Evolutionary conservation across 768 basidiomycete species (phyloP), one percentile per base, ranked within the genome.

Genomic region (Mycena galopus): DNA sequence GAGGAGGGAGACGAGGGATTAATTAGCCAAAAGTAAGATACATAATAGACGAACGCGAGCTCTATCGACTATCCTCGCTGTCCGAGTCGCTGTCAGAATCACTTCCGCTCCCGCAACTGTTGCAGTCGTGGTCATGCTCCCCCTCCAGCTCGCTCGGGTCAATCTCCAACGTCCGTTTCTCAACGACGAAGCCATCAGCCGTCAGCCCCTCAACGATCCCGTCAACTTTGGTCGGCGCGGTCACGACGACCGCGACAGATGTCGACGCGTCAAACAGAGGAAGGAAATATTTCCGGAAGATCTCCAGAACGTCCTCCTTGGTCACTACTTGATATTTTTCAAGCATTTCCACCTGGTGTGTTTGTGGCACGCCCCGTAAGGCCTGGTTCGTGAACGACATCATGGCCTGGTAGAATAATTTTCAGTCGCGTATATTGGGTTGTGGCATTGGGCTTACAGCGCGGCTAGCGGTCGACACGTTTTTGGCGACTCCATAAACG

Each of bases 381-480:
- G 92, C 94, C 84, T 98, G 95, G 82, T 99, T 97, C 33, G 88
- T 85, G 82, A 98, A 98, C 0, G 96, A 97, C 29, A 89, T 87
- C 44, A 89, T 80, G 0, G 96, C 96, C 95, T 96, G 76, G 4
- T 58, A 7, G 65, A 72, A 19, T 30, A 2, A 21, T 23, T 42
- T 77, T 65, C 77, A 74, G 69, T 37, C 33, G 17, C 23, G 19
- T 69, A 42, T 10, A 71, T 57, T 27, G n/a, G 6, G n/a, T 29
- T 57, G 25, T 29, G 39, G 16, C 16, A 19, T 23, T 57, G 44
- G 37, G 83, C 92, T 80, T 82, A 96, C 97, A 51, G 97, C 97
- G 76, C 93, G 89, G n/a, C 90, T 89, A 32, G 94, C 90, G 4
- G 96, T 97, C 23, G 96, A 93, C 25, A 97, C 94, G 55, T 88